phyloP scores from a whole-genome alignment of 345 rosid genomes.

The Hibiscus trionum region DNA sequence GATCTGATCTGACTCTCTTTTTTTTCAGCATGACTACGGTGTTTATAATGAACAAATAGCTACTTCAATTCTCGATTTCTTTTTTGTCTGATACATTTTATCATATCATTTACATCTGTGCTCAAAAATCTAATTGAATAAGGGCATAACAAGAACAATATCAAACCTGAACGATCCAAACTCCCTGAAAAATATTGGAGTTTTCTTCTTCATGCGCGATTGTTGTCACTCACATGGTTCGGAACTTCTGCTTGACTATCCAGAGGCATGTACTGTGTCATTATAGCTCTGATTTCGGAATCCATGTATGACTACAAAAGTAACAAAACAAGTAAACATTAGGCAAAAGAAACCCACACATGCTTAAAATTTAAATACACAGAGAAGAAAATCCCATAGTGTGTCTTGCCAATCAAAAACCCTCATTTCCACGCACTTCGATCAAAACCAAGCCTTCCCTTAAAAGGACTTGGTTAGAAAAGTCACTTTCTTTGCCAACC shows the following conservation, averaged over 20 bases:
- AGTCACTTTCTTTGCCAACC: neutral
- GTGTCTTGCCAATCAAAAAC: neutral
- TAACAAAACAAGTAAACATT: neutral
- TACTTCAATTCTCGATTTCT: conserved; percentile 15
- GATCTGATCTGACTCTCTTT: no score
- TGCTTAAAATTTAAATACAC: neutral
- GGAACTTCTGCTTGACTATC: conserved; percentile 75
- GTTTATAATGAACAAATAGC: neutral
- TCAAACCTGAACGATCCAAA: conserved; percentile 1
- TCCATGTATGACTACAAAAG: conserved; percentile 83
- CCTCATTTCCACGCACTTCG: neutral
- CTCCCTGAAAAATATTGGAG: neutral
- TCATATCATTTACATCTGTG: conserved; percentile 7
- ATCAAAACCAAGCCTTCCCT: no score
- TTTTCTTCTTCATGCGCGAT: conserved; percentile 35
- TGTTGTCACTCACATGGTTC: conserved; percentile 43
- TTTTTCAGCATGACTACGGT: no score
- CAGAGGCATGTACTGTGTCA: conserved; percentile 98
- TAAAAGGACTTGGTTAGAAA: neutral
- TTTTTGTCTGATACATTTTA: conserved; percentile 13
- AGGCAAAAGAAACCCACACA: neutral
- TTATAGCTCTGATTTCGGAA: conserved; percentile 92
- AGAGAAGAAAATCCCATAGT: neutral
- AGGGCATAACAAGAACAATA: conserved; percentile 1
- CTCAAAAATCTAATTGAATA: conserved; percentile 7